phyloP scores from a whole-genome alignment of 2,329 filamentous ascomycete genomes.

The Monilinia fructicola region DNA sequence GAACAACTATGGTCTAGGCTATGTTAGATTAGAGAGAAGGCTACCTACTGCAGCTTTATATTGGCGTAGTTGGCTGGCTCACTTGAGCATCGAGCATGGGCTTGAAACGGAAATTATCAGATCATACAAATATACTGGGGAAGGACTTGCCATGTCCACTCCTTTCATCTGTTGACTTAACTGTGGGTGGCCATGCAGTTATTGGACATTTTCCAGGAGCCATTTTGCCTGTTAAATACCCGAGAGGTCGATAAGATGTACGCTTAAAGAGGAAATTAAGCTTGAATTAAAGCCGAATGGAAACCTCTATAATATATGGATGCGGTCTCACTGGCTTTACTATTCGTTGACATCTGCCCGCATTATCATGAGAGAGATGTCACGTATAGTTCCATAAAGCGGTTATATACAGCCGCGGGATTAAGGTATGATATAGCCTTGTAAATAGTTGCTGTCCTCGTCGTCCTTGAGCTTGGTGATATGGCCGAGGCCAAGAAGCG shows the following conservation, averaged over 20 bases:
- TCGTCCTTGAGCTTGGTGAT: conserved; percentile 10
- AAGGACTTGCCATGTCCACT: neutral
- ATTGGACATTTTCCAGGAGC: neutral
- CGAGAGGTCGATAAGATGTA: neutral
- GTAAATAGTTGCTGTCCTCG: conserved; percentile 9
- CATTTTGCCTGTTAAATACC: conserved; percentile 15
- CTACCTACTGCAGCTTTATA: conserved; percentile 14
- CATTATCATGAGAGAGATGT: neutral
- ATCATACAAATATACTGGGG: conserved; percentile 2
- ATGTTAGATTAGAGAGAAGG: neutral
- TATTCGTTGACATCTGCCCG: conserved; percentile 5
- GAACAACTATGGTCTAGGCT: neutral
- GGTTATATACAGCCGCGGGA: conserved; percentile 4
- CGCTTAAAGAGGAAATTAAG: neutral
- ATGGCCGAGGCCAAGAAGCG: neutral
- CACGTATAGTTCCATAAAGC: neutral
- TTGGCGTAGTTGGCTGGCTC: conserved; percentile 6
- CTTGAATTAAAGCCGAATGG: conserved; percentile 2
- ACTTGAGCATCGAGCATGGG: neutral
- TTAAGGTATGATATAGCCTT: conserved; percentile 8
- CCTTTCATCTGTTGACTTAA: conserved; percentile 4
- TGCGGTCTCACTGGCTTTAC: neutral
- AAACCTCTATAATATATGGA: neutral
- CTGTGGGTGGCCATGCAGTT: conserved; percentile 9
- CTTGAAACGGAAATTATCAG: neutral